These are phyloP conservation scores for Pestalotiopsis fici DNA, from an alignment of 2,329 filamentous ascomycete species.

Conservation along the genomic window DNA sequence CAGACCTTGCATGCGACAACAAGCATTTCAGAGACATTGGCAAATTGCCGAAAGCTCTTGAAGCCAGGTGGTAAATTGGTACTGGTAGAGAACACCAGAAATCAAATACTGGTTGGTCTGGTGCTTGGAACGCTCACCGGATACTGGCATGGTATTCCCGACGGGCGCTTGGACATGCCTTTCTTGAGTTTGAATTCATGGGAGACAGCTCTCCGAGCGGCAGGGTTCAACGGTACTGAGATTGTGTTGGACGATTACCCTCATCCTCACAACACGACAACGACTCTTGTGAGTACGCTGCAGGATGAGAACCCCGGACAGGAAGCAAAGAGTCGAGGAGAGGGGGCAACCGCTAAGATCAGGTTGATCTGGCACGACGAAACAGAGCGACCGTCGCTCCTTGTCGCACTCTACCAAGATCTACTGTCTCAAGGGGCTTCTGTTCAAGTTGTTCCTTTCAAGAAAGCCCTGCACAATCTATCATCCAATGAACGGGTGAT, in stretches of 20 bases:
- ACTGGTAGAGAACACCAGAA: constrained; percentile 4
- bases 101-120: constrained; percentile 21
- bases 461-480: no score
- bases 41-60: neutral
- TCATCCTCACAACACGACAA: neutral
- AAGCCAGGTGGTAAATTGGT: neutral
- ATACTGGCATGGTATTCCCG: constrained; percentile 12
- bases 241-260: constrained; percentile 21
- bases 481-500: no score
- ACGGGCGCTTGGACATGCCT: neutral
- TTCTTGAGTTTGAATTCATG: neutral
- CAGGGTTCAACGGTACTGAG: constrained; percentile 15
- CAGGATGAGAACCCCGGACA: no score
- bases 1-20: neutral
- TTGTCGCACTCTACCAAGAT: no score
- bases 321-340: no score
- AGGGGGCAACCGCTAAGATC: no score
- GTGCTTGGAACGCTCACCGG: neutral
- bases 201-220: neutral
- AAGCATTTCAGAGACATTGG: neutral
- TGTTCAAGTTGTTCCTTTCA: no score
- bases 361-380: no score
- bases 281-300: neutral
- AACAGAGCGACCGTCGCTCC: no score
- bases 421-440: no score